Conservation (phyloP, 139 green algal species). For the Zygnema circumcarinatum region DNA sequence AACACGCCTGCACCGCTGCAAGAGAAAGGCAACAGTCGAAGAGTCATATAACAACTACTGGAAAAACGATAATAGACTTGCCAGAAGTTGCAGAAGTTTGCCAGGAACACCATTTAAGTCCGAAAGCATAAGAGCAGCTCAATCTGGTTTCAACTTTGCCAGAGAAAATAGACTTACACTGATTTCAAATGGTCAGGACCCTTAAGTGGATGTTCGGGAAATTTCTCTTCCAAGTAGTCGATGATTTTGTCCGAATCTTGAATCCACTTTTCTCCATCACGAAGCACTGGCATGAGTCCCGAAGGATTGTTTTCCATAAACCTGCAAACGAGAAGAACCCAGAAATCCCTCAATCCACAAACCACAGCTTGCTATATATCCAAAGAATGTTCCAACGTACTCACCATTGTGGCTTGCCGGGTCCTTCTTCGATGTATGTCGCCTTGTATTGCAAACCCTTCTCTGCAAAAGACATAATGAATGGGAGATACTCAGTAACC, state of each 20-base stretch:
- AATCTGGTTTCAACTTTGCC: no score
- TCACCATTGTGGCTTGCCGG: conserved; percentile 44
- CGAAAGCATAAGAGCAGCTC: no score
- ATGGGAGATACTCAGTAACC: neutral
- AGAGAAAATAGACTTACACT: no score
- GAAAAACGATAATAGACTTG: neutral
- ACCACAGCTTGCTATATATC: neutral
- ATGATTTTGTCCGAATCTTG: conserved; percentile 52
- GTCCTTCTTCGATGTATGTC: conserved; percentile 44
- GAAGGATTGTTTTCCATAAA: conserved; percentile 51
- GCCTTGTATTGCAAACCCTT: conserved; percentile 45
- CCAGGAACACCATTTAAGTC: no score
- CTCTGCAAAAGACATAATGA: conserved; percentile 2
- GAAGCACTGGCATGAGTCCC: conserved; percentile 47
- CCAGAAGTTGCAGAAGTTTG: neutral
- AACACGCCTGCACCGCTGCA: conserved; percentile 34
- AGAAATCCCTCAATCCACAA: neutral
- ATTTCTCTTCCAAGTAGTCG: conserved; percentile 36
- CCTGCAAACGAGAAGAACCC: conserved; percentile 16
- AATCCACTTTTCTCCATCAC: conserved; percentile 53
- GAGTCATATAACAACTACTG: neutral
- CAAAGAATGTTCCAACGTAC: neutral
- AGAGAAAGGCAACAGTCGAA: neutral
- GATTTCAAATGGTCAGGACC: conserved; percentile 23
- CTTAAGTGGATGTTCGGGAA: conserved; percentile 39